A percentile compares a stretch with the other conserved stretches of the same genome.
These are phyloP conservation scores for Tarenaya hassleriana DNA, from an alignment of 345 rosid species.

Conservation along the genomic window DNA sequence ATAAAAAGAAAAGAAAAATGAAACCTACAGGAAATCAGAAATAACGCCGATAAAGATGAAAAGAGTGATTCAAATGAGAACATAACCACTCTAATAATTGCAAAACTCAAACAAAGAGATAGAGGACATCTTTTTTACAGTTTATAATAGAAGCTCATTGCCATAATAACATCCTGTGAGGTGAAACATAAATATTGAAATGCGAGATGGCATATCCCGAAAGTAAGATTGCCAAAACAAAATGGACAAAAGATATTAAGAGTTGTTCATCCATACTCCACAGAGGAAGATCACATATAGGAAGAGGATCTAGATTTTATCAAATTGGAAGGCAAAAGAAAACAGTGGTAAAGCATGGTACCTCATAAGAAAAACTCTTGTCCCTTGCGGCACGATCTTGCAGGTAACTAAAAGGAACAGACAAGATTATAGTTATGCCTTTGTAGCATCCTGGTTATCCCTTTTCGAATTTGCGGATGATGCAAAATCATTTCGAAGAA, in stretches of 20 bases:
- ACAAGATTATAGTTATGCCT: slow-evolving; percentile 14
- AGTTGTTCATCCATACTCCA: slow-evolving; percentile 7
- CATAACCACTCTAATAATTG: not conserved
- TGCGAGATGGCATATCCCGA: too few species aligned
- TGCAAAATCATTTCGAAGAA: slow-evolving; percentile 3
- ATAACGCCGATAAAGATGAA: not conserved
- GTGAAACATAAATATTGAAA: too few species aligned
- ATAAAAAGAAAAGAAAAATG: slow-evolving; percentile 1
- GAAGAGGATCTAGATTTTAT: not conserved
- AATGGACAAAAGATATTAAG: not conserved
- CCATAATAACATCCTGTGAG: not conserved
- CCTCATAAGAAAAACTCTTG: slow-evolving; percentile 89
- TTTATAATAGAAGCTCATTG: not conserved
- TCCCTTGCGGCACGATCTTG: slow-evolving; percentile 68
- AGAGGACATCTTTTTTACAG: too few species aligned
- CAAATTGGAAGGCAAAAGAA: not conserved
- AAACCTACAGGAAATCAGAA: slow-evolving; percentile 2
- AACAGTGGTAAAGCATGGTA: slow-evolving; percentile 21
- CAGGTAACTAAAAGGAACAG: slow-evolving; percentile 63
- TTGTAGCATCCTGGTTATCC: not conserved
- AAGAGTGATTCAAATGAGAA: not conserved
- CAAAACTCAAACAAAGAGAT: not conserved
- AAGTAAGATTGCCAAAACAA: not conserved
- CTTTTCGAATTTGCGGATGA: slow-evolving; percentile 9
- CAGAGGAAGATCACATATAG: not conserved